Conservation (phyloP, 495 filamentous ascomycete species). For the Polyplosphaeria fusca region DNA sequence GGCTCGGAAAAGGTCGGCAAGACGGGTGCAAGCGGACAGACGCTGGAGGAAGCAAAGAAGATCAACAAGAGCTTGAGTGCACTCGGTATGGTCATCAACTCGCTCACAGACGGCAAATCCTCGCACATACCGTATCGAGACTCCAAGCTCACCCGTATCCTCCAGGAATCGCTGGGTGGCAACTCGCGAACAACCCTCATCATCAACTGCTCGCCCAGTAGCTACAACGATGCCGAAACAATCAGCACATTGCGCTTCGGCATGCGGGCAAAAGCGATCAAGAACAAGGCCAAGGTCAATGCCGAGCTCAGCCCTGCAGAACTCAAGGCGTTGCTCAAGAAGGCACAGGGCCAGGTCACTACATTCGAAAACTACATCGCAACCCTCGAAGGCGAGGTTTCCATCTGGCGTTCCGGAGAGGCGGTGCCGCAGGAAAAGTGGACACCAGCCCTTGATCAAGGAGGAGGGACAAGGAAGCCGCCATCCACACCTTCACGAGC, state of each 20-base stretch:
- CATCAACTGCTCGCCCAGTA: constrained; percentile 97
- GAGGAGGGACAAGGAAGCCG: constrained; percentile 56
- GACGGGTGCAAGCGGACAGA: constrained; percentile 96
- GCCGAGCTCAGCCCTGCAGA: constrained; percentile 93
- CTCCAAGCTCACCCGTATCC: constrained; percentile 93
- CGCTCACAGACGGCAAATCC: constrained; percentile 97
- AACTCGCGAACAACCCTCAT: constrained; percentile 97
- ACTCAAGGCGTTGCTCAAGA: constrained; percentile 85
- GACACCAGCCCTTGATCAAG: constrained; percentile 59
- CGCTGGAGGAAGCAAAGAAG: constrained; percentile 97
- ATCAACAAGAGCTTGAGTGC: constrained; percentile 99
- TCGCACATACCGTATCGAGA: constrained; percentile 95
- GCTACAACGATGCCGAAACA: constrained; percentile 96
- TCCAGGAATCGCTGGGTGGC: constrained; percentile 94
- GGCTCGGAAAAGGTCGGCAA: constrained; percentile 98
- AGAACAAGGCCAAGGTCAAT: constrained; percentile 99
- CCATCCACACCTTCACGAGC: constrained; percentile 63
- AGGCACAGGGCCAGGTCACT: constrained; percentile 84
- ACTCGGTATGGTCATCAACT: constrained; percentile 98
- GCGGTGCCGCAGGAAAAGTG: constrained; percentile 82
- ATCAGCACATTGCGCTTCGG: constrained; percentile 91
- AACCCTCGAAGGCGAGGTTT: constrained; percentile 80
- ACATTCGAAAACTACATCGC: constrained; percentile 83
- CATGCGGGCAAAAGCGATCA: constrained; percentile 95
- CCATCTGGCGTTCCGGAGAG: constrained; percentile 82